Evolutionary conservation across 805 yeast genomes (phyloP), one percentile per base, ranked within the genome.

Genomic region (Wickerhamiella hasegawae): DNA sequence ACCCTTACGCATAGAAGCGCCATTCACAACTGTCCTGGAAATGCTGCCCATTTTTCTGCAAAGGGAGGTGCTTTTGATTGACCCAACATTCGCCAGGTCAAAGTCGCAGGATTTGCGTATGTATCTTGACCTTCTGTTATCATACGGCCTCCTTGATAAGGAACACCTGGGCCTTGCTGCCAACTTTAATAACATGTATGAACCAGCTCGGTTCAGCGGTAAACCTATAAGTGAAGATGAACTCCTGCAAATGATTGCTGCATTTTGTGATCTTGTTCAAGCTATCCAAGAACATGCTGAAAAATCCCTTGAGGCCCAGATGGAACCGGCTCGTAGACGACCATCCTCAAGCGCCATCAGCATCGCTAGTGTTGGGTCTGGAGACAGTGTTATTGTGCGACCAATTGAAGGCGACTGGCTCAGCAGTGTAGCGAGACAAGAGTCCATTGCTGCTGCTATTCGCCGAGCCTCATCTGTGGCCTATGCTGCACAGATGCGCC

Each of bases 141-240:
- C 41, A 10, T 24, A 52, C 37, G 38, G 35, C 26, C 38, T 48
- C 2, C 34, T 53, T 8, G 54, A 48, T 18, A 14, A 29, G 11
- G 28, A 36, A 1, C 39, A 43, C 31, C 23, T 36, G 4, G 42
- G 33, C 17, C 33, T 36, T 2, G 46, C 47, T 4, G 42, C 44
- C 4, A 48, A 58, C 24, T 68, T 68, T 40, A 57, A 73, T 3
- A 59, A 58, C 3, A 52, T 69, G 11, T 84, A 82, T 56, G 94
- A 84, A 44, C 58, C 60, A 33, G 62, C 76, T 25, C 60, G 82
- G 40, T 84, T 73, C 53, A 69, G 87, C 4, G 78, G 80, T 2
- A 53, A 60, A 15, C 62, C 71, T 14, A 69, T 82, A 14, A 54
- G 66, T 1, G 73, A 75, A 42, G 60, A 57, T 3, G 76, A 76